Base-by-base conservation (phyloP, 768 basidiomycete species). In the Asterophora parasitica region DNA sequence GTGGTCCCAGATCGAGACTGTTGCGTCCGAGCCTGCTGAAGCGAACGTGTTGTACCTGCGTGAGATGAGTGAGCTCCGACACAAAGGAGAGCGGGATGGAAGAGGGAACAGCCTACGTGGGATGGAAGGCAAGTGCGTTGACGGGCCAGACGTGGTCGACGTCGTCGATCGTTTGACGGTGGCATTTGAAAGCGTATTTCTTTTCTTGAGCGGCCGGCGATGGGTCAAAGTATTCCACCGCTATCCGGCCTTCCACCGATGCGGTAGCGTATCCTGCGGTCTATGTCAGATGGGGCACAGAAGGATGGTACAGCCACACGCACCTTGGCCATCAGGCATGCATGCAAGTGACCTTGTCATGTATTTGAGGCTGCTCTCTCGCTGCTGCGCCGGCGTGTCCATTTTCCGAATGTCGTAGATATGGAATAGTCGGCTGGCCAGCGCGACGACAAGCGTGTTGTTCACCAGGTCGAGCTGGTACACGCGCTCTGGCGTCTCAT, bases 121-220 rank as follows among this genome's bases (percentile, higher is more conserved):
- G 93, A 59, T 97, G 93, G 73, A 97, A 98, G 0, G 93, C 91
- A 23, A 99, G 78, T 0, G 92, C 80, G 58, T 97, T 96, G 51
- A 98, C 94, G 0, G 95, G 93, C 82, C 91, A 98, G 16, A 97
- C 94, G 55, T 93, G 89, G 64, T 99, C 96, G 11, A 88, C 86
- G 31, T 89, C 92, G 31, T 89, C 85, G 51, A 92, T 83, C 4
- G 88, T 83, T 61, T 92, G 87, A 37, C 95, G 78, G 60, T 99
- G 95, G 54, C 94, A 96, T 63, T 96, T 93, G 79, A 97, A 99
- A 2, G 96, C 96, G 64, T 94, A 96, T 69, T 93, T 83, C 66
- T 75, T 78, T 19, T 86, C 83, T 64, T 98, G 95, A 0, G 76
- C 74, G 19, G 80, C 79, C 0, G 83, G 75, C 3, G 79, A 79